These are phyloP conservation scores for Leccinum aurantiacum DNA, from an alignment of 768 basidiomycete genomes.

Conservation along the genomic window DNA sequence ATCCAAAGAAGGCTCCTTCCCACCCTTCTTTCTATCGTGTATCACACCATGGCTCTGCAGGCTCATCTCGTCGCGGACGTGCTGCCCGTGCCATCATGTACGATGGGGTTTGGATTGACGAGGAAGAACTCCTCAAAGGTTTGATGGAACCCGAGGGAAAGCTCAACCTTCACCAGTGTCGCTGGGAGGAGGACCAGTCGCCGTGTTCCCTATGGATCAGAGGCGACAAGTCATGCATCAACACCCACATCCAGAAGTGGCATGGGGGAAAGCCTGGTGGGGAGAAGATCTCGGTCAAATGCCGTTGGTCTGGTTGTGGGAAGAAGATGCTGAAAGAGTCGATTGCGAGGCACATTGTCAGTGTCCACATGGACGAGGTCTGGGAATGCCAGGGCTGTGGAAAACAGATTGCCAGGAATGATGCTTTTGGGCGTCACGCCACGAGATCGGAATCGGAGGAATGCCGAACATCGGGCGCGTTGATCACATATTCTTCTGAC, in stretches of 20 bases:
- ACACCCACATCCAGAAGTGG: slow-evolving; percentile 3
- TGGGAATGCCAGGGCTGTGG: slow-evolving; percentile 17
- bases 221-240: slow-evolving; percentile 16
- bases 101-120: slow-evolving; percentile 12
- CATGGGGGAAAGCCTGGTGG: slow-evolving; percentile 10
- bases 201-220: slow-evolving; percentile 19
- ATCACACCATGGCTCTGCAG: neutral
- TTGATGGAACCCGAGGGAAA: neutral
- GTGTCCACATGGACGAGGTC: slow-evolving; percentile 17
- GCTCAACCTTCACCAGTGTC: slow-evolving; percentile 12
- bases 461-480: slow-evolving; percentile 10
- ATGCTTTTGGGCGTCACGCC: slow-evolving; percentile 11
- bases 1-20: neutral
- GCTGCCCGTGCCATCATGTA: slow-evolving; percentile 6
- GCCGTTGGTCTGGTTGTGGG: slow-evolving; percentile 17
- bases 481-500: slow-evolving; percentile 11
- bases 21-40: too few species aligned
- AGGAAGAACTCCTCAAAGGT: slow-evolving; percentile 11
- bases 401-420: slow-evolving; percentile 11
- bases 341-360: slow-evolving; percentile 17
- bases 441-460: neutral
- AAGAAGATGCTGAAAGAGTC: slow-evolving; percentile 26
- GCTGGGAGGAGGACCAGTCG: slow-evolving; percentile 8
- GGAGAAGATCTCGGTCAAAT: slow-evolving; percentile 9
- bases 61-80: neutral